Base-by-base conservation (phyloP, 2,329 filamentous ascomycete genomes). In the Claviceps pazoutovae region DNA sequence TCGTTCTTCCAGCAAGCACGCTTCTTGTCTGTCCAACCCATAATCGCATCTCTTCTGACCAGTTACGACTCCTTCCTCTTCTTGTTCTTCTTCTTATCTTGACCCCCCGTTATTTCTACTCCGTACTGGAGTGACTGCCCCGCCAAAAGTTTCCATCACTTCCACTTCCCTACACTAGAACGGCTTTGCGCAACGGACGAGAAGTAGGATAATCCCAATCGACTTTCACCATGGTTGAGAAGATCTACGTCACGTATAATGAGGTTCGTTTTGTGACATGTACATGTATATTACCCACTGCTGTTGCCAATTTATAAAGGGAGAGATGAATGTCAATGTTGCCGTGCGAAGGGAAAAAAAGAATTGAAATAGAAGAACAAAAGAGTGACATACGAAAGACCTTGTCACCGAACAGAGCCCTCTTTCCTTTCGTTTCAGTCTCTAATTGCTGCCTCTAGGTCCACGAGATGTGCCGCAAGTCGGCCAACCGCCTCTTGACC, bases 381-480 rank as follows among this genome's bases (percentile, higher is more conserved):
- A 9, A 30, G 26, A 30, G 8, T 9, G 39, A 39, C 16, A n/a
- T n/a, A 39, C 16, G 7, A 39, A 39, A 4, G 8, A 39, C 3
- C 6, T 8, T n/a, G 38, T n/a, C 4, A 9, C 8, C 26, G 8
- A 30, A 8, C 38, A n/a, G 5, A n/a, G 8, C 13, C 8, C n/a
- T 17, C n/a, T 16, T 44, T 39, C 23, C 37, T 19, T 23, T 43
- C 9, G 26, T 8, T 30, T 30, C 26, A 30, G 26, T 9, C 26
- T 30, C 26, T 30, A 30, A 30, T 9, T 30, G 8, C n/a, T 30
- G 8, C 34, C 21, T 17, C 37, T 41, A 97, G 90, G 86, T 98
- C 64, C 93, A 98, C 81, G 95, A 95, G 72, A 81, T 97, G 66
- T 98, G 93, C 76, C 86, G 96, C 72, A 77, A 84, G 65, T 82